Base-by-base conservation (phyloP, 495 filamentous ascomycete species). In the Neurospora sp. region DNA sequence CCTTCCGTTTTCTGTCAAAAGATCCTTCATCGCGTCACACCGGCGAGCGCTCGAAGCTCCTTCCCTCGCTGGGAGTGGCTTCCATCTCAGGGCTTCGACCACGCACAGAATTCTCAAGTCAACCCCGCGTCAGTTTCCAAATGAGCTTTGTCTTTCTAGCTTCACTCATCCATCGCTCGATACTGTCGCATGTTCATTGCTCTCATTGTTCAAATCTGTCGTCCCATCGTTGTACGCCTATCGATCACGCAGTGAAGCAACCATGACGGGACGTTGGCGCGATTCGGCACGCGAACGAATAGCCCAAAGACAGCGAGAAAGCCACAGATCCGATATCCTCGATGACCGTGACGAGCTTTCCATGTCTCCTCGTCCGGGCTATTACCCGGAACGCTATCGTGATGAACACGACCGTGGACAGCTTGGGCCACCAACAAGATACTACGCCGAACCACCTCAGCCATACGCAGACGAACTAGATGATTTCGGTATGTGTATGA, bases 401-500 rank as follows among this genome's bases (percentile, higher is more conserved):
- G 27, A 66, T 35, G 54, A 66, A 66, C 14, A 66, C 54, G 54
- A 66, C 54, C 54, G 54, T 35, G 27, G 27, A 66, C 27, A 35
- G 27, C 27, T 66, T 66, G 54, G 1, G 12, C 54, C 54, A 16
- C 31, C 54, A 35, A 37, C 27, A 35, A 7, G 54, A 6, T 66
- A 66, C 54, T 66, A 66, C 14, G 54, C 54, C 49, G 49, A 60
- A 66, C 14, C 27, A 66, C 27, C 27, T 37, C 54, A 35, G 27
- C 35, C 49, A 39, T 72, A 71, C 69, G 73, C 76, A 20, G 60
- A 72, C 37, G 77, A 73, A 0, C 71, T 81, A 9, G 82, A 83
- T 44, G 77, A 83, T 60, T 83, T 83, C 60, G 81, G 82, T 83
- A 73, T 74, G 80, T 62, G 4, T 9, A 71, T 27, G 37, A 27